phyloP scores from a whole-genome alignment of 2,329 filamentous ascomycete species.

The Calonectria ilicicola region DNA sequence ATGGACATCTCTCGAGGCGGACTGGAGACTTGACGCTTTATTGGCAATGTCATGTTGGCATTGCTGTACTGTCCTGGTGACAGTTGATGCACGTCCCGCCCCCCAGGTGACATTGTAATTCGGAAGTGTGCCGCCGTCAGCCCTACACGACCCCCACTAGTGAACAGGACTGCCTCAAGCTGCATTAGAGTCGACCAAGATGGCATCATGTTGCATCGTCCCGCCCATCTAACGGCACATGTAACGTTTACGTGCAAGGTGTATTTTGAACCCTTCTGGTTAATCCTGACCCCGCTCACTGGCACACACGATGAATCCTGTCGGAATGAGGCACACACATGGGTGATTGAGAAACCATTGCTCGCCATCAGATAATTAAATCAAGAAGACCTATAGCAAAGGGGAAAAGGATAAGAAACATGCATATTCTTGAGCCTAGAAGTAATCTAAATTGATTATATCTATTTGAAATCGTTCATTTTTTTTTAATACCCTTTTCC shows the following conservation, averaged over 20 bases:
- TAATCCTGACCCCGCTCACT: not conserved
- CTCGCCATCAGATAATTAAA: too few relatives aligned
- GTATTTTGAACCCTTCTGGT: not conserved
- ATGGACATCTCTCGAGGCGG: too few relatives aligned
- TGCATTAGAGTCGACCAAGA: not conserved
- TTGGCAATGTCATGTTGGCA: not conserved
- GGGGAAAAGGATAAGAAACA: too few relatives aligned
- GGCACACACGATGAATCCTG: not conserved
- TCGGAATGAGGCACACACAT: not conserved
- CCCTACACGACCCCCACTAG: conserved; percentile 11
- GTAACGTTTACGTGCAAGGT: not conserved
- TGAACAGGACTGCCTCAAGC: not conserved
- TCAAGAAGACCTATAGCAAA: too few relatives aligned
- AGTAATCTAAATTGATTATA: too few relatives aligned
- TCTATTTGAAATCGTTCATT: too few relatives aligned
- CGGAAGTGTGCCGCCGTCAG: conserved; percentile 9
- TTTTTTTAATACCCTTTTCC: too few relatives aligned
- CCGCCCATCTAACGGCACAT: not conserved
- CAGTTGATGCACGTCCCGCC: not conserved
- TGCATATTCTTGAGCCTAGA: too few relatives aligned
- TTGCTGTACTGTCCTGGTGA: conserved; percentile 2
- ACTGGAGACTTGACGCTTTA: not conserved
- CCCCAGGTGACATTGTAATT: conserved; percentile 8
- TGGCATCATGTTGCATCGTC: conserved; percentile 6
- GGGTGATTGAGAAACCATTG: too few relatives aligned